Conservation (phyloP, 2,329 filamentous ascomycete genomes). For the Cytospora piceae region DNA sequence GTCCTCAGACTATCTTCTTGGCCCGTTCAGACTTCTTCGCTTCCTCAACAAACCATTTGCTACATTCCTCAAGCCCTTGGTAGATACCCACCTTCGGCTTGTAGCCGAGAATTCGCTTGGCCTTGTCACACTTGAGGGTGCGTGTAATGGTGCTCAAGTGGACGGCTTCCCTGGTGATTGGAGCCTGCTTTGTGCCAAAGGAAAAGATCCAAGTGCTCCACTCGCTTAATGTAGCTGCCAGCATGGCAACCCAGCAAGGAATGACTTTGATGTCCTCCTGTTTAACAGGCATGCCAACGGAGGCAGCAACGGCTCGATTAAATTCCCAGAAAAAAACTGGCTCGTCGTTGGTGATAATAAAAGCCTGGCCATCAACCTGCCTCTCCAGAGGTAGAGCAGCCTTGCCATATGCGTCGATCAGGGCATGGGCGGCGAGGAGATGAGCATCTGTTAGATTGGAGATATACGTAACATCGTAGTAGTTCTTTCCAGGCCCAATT, state of each 20-base stretch:
- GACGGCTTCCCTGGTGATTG: constrained; percentile 31
- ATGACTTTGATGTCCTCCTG: constrained; percentile 34
- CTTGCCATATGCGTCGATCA: constrained; percentile 33
- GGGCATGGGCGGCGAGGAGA: constrained; percentile 36
- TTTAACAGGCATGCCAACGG: constrained; percentile 34
- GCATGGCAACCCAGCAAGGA: constrained; percentile 33
- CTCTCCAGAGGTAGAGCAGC: constrained; percentile 27
- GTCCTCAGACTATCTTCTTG: background rate
- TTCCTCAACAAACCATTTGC: constrained; percentile 29
- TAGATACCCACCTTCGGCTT: constrained; percentile 30
- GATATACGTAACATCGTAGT: constrained; percentile 38
- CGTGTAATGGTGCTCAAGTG: constrained; percentile 30
- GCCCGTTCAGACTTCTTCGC: background rate
- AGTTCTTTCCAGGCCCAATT: constrained; percentile 37
- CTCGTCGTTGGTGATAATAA: constrained; percentile 41
- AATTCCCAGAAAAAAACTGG: constrained; percentile 41
- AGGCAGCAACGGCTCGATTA: constrained; percentile 34
- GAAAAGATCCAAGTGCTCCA: constrained; percentile 33
- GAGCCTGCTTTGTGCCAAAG: constrained; percentile 29
- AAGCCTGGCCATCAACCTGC: constrained; percentile 41
- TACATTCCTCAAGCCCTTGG: constrained; percentile 28
- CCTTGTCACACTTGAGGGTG: constrained; percentile 33
- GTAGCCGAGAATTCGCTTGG: constrained; percentile 32
- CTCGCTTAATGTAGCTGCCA: constrained; percentile 32
- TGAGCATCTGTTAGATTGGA: constrained; percentile 37